A percentile compares a stretch with the other conserved stretches of the same genome.
Evolutionary conservation across 352 stramenopile species (phyloP).

Genomic region (Globisporangium solare): DNA sequence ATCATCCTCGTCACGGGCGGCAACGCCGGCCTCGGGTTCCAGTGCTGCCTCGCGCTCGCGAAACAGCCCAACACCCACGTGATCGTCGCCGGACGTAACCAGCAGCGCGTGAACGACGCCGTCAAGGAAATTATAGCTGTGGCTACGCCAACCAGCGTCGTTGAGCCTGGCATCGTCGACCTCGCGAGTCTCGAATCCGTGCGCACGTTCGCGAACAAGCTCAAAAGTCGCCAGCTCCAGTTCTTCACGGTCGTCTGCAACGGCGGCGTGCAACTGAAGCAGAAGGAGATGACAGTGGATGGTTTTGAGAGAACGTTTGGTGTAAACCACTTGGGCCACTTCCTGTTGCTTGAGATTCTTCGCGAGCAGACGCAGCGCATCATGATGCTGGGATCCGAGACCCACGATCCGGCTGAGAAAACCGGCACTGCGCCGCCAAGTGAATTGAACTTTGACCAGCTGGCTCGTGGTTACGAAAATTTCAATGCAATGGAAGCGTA

Average conservation of each 20-base stretch:
- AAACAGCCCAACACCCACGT: slow-evolving; percentile 21
- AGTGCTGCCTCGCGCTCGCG: slow-evolving; percentile 23
- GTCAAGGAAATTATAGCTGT: slow-evolving; percentile 10
- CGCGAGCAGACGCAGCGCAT: slow-evolving; percentile 18
- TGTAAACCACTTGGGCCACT: slow-evolving; percentile 39
- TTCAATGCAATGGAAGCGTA: slow-evolving; percentile 23
- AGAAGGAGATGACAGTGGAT: slow-evolving; percentile 19
- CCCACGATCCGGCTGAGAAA: slow-evolving; percentile 26
- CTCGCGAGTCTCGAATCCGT: slow-evolving; percentile 27
- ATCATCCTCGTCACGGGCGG: slow-evolving; percentile 30
- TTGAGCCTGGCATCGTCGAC: slow-evolving; percentile 28
- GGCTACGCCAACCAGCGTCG: slow-evolving; percentile 6
- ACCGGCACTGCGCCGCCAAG: slow-evolving; percentile 13
- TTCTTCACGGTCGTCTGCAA: slow-evolving; percentile 38
- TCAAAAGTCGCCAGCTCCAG: slow-evolving; percentile 17
- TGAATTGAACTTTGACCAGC: slow-evolving; percentile 19
- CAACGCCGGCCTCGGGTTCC: slow-evolving; percentile 26
- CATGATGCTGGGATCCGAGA: slow-evolving; percentile 20
- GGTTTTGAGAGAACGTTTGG: slow-evolving; percentile 36
- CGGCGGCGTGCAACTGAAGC: slow-evolving; percentile 22
- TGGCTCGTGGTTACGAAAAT: slow-evolving; percentile 14
- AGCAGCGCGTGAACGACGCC: slow-evolving; percentile 19
- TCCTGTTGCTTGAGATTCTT: slow-evolving; percentile 26
- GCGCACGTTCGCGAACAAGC: slow-evolving; percentile 12
- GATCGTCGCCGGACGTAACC: slow-evolving; percentile 25